Conservation (phyloP, 352 stramenopile species). For the Thalassiosira mediterranea region DNA sequence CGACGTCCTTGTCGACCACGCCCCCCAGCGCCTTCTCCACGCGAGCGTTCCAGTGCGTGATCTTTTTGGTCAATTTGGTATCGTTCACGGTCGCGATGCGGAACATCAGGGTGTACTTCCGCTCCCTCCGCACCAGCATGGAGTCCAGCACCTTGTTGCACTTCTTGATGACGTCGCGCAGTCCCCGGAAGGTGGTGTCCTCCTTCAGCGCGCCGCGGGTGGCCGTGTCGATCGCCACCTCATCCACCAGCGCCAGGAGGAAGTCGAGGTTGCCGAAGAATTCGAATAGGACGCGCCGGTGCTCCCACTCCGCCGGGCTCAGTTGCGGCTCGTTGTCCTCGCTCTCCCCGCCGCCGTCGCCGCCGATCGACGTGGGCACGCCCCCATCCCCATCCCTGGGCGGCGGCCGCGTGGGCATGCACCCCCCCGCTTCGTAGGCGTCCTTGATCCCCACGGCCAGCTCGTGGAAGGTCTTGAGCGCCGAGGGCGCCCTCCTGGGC, state of each 20-base stretch:
- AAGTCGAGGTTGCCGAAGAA: slow-evolving; percentile 83
- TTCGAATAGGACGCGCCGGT: slow-evolving; percentile 63
- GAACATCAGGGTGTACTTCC: slow-evolving; percentile 81
- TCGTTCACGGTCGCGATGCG: slow-evolving; percentile 62
- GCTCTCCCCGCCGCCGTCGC: not conserved
- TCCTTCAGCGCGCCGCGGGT: slow-evolving; percentile 82
- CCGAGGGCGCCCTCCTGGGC: slow-evolving; percentile 70
- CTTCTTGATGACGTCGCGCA: slow-evolving; percentile 84
- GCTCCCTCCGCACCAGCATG: slow-evolving; percentile 76
- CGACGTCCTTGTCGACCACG: slow-evolving; percentile 44
- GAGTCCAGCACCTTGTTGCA: slow-evolving; percentile 82
- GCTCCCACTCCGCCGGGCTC: slow-evolving; percentile 30
- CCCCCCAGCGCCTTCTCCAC: slow-evolving; percentile 79
- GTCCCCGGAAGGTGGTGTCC: slow-evolving; percentile 77
- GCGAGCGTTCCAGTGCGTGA: slow-evolving; percentile 73
- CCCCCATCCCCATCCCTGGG: slow-evolving; percentile 1
- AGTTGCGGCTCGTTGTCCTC: slow-evolving; percentile 10
- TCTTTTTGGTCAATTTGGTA: slow-evolving; percentile 68
- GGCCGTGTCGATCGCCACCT: slow-evolving; percentile 81
- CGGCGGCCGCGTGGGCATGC: slow-evolving; percentile 47
- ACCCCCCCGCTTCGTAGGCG: slow-evolving; percentile 75
- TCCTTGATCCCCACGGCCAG: slow-evolving; percentile 81
- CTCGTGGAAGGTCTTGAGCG: slow-evolving; percentile 83
- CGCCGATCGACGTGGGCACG: not conserved
- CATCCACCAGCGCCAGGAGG: slow-evolving; percentile 78